A percentile compares a stretch with the other conserved stretches of the same genome.
phyloP scores from a whole-genome alignment of 148 eudicot species.

The Chenopodium quinoa region DNA sequence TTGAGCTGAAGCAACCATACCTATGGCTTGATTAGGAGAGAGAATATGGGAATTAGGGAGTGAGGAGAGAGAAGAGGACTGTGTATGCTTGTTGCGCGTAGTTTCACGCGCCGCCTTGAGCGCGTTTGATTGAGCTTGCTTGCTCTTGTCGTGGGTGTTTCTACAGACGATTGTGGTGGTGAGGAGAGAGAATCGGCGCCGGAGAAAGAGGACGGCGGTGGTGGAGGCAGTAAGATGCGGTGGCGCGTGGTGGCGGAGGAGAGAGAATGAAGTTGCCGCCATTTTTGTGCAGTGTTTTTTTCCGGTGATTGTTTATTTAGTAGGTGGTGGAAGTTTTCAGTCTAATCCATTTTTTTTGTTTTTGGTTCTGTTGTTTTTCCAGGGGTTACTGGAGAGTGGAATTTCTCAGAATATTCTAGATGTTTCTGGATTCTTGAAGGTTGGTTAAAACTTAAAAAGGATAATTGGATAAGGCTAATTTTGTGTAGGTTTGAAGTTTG shows the following conservation, averaged over 20 bases:
- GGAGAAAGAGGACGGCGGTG: slow-evolving; percentile 35
- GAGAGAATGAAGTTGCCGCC: slow-evolving; percentile 47
- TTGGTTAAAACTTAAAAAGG: no score
- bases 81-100: slow-evolving; percentile 29
- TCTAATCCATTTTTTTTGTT: slow-evolving; percentile 1
- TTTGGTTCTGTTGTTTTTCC: neutral
- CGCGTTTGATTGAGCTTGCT: slow-evolving; percentile 28
- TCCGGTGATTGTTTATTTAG: neutral
- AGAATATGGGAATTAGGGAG: slow-evolving; percentile 45
- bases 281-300: slow-evolving; percentile 15
- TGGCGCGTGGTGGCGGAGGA: slow-evolving; percentile 39
- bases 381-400: neutral
- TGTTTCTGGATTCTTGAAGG: neutral
- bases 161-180: slow-evolving; percentile 34
- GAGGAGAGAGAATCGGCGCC: slow-evolving; percentile 32
- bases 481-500: no score
- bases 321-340: neutral
- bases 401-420: neutral
- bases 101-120: slow-evolving; percentile 37
- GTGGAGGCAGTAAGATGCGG: slow-evolving; percentile 23
- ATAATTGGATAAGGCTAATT: no score
- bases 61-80: slow-evolving; percentile 37
- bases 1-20: slow-evolving; percentile 68
- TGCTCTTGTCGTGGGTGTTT: slow-evolving; percentile 28
- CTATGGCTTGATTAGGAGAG: slow-evolving; percentile 60